phyloP scores from a whole-genome alignment of 805 yeast species.

The Metschnikowia similis region DNA sequence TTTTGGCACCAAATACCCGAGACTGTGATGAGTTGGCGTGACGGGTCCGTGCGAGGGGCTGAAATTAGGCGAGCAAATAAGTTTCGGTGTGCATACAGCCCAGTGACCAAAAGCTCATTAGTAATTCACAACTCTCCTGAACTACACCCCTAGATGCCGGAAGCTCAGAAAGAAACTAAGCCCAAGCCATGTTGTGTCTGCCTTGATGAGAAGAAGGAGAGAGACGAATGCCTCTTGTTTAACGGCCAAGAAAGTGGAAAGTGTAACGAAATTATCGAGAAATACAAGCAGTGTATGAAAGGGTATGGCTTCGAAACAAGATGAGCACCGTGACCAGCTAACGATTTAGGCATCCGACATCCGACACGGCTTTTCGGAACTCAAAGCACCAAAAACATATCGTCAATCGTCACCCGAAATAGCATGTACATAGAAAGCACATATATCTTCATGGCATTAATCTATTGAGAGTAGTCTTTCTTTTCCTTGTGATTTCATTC shows the following conservation, averaged over 20 bases:
- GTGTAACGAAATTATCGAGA: constrained; percentile 65
- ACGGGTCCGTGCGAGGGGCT: background rate
- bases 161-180: constrained; percentile 33
- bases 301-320: constrained; percentile 73
- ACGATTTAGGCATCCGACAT: background rate
- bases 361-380: background rate
- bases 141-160: constrained; percentile 6
- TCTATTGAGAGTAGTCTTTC: background rate
- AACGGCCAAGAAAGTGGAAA: constrained; percentile 82
- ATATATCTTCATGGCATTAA: background rate
- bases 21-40: background rate
- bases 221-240: constrained; percentile 83
- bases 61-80: background rate
- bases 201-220: constrained; percentile 67
- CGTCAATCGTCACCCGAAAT: background rate
- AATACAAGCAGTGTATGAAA: constrained; percentile 86
- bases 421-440: background rate
- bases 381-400: no score
- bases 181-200: constrained; percentile 98
- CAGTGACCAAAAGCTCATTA: constrained; percentile 1
- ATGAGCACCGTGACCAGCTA: constrained; percentile 4
- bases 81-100: constrained; percentile 1
- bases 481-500: background rate
- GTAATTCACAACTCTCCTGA: background rate
- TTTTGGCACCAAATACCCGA: background rate